A percentile compares a stretch with the other conserved stretches of the same genome.
phyloP scores from a whole-genome alignment of 148 eudicot genomes.

The Rheum nobile region DNA sequence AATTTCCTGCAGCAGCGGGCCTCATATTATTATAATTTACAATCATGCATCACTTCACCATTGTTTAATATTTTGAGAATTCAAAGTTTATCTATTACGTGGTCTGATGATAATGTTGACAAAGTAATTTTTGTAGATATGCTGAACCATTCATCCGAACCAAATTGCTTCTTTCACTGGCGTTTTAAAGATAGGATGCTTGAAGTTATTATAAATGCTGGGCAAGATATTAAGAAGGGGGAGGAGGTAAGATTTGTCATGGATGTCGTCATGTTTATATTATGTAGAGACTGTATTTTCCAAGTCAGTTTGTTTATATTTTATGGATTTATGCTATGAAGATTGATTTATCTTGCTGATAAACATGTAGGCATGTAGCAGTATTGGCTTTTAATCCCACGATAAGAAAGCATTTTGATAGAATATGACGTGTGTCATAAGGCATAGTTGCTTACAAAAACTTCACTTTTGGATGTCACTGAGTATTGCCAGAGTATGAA shows the following conservation, averaged over 20 bases:
- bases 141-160: constrained; percentile 91
- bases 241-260: constrained; percentile 59
- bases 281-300: background rate
- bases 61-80: background rate
- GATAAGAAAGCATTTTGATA: background rate
- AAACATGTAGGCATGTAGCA: background rate
- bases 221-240: constrained; percentile 66
- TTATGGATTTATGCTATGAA: background rate
- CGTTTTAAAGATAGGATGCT: constrained; percentile 97
- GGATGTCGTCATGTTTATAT: background rate
- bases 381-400: background rate
- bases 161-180: constrained; percentile 98
- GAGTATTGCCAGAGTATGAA: background rate
- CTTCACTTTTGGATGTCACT: background rate
- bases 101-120: background rate
- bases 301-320: background rate
- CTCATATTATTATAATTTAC: background rate
- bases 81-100: too few species aligned
- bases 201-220: constrained; percentile 98
- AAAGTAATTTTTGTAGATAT: constrained; percentile 50
- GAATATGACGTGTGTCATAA: background rate
- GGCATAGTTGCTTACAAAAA: background rate
- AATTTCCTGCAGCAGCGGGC: background rate
- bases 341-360: background rate
- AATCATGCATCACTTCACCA: background rate